Evolutionary conservation across 2,329 filamentous ascomycete species (phyloP).

Genomic region (Xylaria sp.): DNA sequence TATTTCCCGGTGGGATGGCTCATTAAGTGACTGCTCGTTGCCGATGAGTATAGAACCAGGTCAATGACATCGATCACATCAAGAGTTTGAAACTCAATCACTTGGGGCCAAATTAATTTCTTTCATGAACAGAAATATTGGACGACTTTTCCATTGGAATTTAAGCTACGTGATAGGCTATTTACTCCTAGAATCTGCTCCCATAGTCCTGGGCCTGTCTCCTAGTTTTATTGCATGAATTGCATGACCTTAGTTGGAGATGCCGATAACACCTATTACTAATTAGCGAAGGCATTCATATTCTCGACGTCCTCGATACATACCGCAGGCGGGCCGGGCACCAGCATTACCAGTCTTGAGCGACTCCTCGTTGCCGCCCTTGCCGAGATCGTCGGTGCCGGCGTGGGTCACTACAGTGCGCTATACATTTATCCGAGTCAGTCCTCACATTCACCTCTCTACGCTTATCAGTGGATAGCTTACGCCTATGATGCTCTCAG

Average conservation of each 20-base stretch:
- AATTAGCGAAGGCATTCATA: conserved; percentile 8
- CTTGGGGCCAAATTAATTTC: neutral
- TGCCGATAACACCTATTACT: conserved; percentile 79
- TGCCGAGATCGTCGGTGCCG: conserved; percentile 96
- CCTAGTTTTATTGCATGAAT: neutral
- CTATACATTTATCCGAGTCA: conserved; percentile 51
- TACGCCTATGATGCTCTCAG: conserved; percentile 93
- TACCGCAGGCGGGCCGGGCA: conserved; percentile 90
- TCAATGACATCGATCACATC: neutral
- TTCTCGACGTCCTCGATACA: conserved; percentile 36
- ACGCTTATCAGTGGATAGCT: conserved; percentile 37
- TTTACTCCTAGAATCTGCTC: neutral
- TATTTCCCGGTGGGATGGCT: too few species aligned
- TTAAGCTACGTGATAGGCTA: conserved; percentile 11
- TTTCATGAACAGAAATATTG: neutral
- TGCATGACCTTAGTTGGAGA: conserved; percentile 66
- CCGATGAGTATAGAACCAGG: neutral
- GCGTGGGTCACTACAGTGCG: conserved; percentile 94
- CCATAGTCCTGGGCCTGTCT: neutral
- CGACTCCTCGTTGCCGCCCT: conserved; percentile 89
- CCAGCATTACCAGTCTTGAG: conserved; percentile 99
- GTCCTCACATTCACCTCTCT: neutral
- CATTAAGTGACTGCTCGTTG: neutral
- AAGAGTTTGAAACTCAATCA: neutral
- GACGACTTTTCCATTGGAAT: neutral